A percentile compares a stretch with the other conserved stretches of the same genome.
Conservation (phyloP, 306 rosid genomes). For the Cicer cuneatum region DNA sequence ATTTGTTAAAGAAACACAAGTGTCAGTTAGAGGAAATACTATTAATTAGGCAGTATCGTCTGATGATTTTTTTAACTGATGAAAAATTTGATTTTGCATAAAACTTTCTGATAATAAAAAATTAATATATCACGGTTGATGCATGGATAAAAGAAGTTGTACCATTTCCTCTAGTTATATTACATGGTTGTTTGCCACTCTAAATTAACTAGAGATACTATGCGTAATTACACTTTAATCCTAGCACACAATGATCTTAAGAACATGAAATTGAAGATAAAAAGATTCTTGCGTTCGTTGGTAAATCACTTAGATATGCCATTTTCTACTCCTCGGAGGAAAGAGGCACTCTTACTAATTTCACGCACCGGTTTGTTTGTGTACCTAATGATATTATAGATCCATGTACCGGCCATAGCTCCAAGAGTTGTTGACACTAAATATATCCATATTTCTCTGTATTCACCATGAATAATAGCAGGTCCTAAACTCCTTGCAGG, state of each 20-base stretch:
- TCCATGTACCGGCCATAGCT: constrained; percentile 67
- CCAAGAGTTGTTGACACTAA: constrained; percentile 55
- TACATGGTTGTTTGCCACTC: background rate
- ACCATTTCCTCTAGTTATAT: background rate
- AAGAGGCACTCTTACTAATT: constrained; percentile 64
- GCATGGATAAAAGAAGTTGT: background rate
- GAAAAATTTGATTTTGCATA: background rate
- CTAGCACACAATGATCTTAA: background rate
- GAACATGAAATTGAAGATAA: background rate
- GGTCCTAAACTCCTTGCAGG: constrained; percentile 89
- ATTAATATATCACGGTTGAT: background rate
- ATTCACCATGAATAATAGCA: constrained; percentile 53
- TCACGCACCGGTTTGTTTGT: constrained; percentile 69
- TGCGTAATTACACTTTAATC: background rate
- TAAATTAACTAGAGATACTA: background rate
- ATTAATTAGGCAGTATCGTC: too few species aligned
- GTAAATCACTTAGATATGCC: constrained; percentile 32
- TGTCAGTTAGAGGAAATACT: too few species aligned
- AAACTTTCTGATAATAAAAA: background rate
- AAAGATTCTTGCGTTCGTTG: background rate
- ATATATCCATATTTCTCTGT: constrained; percentile 65
- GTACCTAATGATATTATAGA: constrained; percentile 61
- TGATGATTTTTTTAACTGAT: background rate
- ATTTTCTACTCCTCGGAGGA: constrained; percentile 45
- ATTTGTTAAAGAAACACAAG: too few species aligned